Evolutionary conservation across 768 basidiomycete species (phyloP), one percentile per base, ranked within the genome.

Genomic region (Tulasnella calospora): DNA sequence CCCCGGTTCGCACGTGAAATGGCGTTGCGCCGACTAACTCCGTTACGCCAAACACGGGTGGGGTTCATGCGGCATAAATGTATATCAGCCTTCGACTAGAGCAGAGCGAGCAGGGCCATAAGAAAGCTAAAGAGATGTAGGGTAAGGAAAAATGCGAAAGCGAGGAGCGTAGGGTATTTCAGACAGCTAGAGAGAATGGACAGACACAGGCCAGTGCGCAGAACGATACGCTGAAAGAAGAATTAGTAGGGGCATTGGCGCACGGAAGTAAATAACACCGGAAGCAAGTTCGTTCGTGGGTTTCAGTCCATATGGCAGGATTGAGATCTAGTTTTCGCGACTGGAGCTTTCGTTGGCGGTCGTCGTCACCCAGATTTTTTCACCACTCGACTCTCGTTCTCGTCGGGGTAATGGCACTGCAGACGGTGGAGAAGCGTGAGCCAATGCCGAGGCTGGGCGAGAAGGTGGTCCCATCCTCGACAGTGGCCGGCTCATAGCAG

Each of bases 381-480:
- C 75, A 33, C 75, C 75, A 17, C 47, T 41, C 30, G 61, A 67
- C 27, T 76, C 51, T 55, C 57, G 47, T 40, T 55, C 57, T 33
- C 36, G 75, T 33, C 75, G 75, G 7, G 75, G 75, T 27, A 76
- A 57, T 17, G 75, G 75, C 23, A 76, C 75, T 9, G 75, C 46
- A 9, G 41, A 36, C n/a, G 55, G 51, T 21, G 75, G 47, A 10
- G 36, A 33, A 40, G 55, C 51, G 17, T 51, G 51, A n/a, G 55
- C 75, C 75, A 57, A 23, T n/a, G 75, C 75, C 30, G 75, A 76
- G 47, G 75, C 19, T 9, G 75, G 75, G 19, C 75, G 47, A 47
- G 75, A 55, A 33, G 75, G 75, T 61, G 75, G 75, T 19, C 75
- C 75, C 75, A 76, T 76, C 35, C 75, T 57, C 8, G 55, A 51